Evolutionary conservation across 192 early-diverging fungal species (phyloP).

Genomic region (Umbelopsis isabellina): DNA sequence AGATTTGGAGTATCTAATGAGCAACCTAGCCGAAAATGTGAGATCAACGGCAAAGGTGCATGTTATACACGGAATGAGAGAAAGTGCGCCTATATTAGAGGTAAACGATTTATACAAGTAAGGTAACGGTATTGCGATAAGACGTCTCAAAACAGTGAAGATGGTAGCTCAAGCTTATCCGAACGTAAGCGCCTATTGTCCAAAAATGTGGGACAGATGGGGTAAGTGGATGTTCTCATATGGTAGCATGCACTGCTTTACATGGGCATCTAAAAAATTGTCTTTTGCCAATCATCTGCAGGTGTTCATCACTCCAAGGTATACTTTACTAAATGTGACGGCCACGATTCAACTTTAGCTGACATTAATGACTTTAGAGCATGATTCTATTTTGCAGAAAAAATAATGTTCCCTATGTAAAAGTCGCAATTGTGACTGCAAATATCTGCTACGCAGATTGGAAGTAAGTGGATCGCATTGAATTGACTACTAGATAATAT

Average conservation of each 20-base stretch:
- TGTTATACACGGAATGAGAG: slow-evolving; percentile 9
- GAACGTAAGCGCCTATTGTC: background rate
- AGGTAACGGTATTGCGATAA: background rate
- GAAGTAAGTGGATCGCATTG: slow-evolving; percentile 43
- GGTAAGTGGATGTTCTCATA: background rate
- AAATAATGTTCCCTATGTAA: slow-evolving; percentile 31
- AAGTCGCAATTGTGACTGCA: slow-evolving; percentile 64
- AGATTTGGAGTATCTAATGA: background rate
- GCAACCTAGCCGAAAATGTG: slow-evolving; percentile 1
- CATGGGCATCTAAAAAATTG: too few relatives aligned
- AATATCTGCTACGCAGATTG: slow-evolving; percentile 66
- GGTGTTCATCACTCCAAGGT: slow-evolving; percentile 22
- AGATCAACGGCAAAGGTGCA: background rate
- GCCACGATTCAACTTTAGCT: too few relatives aligned
- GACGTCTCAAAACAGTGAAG: background rate
- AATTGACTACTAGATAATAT: background rate
- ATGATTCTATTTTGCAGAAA: slow-evolving; percentile 60
- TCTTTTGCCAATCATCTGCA: background rate
- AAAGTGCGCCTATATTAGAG: background rate
- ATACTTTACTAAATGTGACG: background rate
- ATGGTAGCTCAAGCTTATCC: background rate
- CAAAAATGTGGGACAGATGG: slow-evolving; percentile 10
- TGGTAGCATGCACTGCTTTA: too few relatives aligned
- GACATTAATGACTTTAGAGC: slow-evolving; percentile 24
- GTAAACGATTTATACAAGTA: background rate